Evolutionary conservation across 2,329 filamentous ascomycete species (phyloP).

Genomic region (Chaetothyriales sp.): DNA sequence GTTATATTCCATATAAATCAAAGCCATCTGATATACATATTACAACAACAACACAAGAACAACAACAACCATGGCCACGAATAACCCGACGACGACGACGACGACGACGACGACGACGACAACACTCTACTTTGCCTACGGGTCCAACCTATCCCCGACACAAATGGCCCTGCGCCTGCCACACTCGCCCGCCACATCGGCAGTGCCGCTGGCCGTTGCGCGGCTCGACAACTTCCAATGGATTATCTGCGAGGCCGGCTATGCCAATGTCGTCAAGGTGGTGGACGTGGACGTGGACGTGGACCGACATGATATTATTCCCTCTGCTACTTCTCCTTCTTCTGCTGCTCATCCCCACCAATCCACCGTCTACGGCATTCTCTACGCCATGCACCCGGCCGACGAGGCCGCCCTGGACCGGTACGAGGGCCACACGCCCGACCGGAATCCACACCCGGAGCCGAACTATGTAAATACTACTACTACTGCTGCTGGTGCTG

Average conservation of each 20-base stretch:
- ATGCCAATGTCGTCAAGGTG: slow-evolving; percentile 25
- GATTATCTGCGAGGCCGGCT: slow-evolving; percentile 28
- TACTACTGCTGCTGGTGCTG: neutral
- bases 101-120: no score
- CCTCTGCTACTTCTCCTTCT: neutral
- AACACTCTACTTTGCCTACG: slow-evolving; percentile 30
- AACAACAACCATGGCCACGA: no score
- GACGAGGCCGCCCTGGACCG: slow-evolving; percentile 26
- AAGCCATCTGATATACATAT: no score
- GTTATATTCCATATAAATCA: no score
- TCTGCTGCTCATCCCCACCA: slow-evolving; percentile 6
- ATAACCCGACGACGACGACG: no score
- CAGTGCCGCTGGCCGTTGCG: slow-evolving; percentile 25
- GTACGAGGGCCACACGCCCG: slow-evolving; percentile 23
- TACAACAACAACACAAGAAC: no score
- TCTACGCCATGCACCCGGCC: slow-evolving; percentile 26
- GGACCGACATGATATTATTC: no score
- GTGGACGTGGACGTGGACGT: neutral
- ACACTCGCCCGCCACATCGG: slow-evolving; percentile 21
- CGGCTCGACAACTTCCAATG: slow-evolving; percentile 26
- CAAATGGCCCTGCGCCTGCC: slow-evolving; percentile 27
- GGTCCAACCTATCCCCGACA: slow-evolving; percentile 28
- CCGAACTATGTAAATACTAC: neutral
- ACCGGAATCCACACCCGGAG: slow-evolving; percentile 12
- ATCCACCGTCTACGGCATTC: slow-evolving; percentile 23